These are phyloP conservation scores for Lagenaria siceraria DNA, from an alignment of 306 rosid species.

Conservation along the genomic window DNA sequence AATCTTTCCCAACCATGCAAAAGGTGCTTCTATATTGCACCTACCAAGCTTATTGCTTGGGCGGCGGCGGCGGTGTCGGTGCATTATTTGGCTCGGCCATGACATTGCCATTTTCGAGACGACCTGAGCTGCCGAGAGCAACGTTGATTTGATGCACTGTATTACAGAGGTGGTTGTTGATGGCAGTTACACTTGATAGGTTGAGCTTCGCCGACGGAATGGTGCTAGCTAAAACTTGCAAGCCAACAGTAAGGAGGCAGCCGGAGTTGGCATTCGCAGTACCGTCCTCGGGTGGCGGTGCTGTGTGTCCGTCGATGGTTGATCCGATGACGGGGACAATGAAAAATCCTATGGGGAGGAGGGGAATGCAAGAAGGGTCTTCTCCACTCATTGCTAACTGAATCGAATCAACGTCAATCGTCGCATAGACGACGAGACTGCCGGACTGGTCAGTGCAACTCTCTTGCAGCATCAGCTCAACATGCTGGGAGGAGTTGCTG, in stretches of 20 bases:
- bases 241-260: constrained; percentile 67
- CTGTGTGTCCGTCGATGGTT: background rate
- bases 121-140: constrained; percentile 25
- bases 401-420: constrained; percentile 70
- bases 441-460: constrained; percentile 82
- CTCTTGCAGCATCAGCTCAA: constrained; percentile 89
- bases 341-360: constrained; percentile 80
- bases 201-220: constrained; percentile 66
- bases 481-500: constrained; percentile 83
- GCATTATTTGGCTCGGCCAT: constrained; percentile 9
- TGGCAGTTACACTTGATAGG: constrained; percentile 64
- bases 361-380: constrained; percentile 78
- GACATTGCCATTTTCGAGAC: constrained; percentile 7
- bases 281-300: background rate
- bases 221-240: constrained; percentile 76
- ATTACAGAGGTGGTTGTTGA: constrained; percentile 75
- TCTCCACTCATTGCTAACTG: constrained; percentile 88
- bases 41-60: constrained; percentile 20
- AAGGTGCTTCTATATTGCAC: background rate
- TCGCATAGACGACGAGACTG: constrained; percentile 61
- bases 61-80: background rate
- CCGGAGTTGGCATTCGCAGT: constrained; percentile 14
- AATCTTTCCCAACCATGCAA: background rate
- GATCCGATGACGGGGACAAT: constrained; percentile 38
- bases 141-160: constrained; percentile 63